A percentile compares a stretch with the other conserved stretches of the same genome.
Evolutionary conservation across 164 flowering plant species (phyloP).

Genomic region (Stephania japonica): DNA sequence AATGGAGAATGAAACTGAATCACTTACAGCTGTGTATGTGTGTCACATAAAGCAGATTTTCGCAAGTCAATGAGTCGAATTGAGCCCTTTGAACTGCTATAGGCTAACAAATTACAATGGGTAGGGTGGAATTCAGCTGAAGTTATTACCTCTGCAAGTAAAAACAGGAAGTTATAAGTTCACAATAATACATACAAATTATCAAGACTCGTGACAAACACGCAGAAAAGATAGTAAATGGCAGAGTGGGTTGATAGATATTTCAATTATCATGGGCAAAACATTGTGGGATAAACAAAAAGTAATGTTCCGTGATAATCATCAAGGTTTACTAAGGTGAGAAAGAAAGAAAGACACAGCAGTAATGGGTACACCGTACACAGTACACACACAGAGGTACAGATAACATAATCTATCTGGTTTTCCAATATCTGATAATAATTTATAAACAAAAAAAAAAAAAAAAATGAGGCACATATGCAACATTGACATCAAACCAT

Average conservation of each 20-base stretch:
- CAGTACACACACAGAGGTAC: too few species aligned
- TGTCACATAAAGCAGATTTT: slow-evolving; percentile 89
- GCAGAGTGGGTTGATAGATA: not conserved
- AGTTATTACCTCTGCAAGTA: slow-evolving; percentile 87
- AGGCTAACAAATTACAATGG: slow-evolving; percentile 86
- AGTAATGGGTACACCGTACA: too few species aligned
- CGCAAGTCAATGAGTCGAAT: slow-evolving; percentile 94
- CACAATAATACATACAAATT: not conserved
- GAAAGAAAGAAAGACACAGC: not conserved
- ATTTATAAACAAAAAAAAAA: too few species aligned
- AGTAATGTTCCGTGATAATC: not conserved
- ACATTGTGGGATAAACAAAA: not conserved
- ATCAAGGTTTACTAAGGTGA: not conserved
- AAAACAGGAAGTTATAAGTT: not conserved
- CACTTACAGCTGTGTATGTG: slow-evolving; percentile 86
- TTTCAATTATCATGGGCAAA: not conserved
- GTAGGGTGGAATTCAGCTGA: slow-evolving; percentile 96
- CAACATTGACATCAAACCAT: too few species aligned
- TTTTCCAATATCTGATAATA: too few species aligned
- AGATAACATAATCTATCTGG: too few species aligned
- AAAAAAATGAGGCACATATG: too few species aligned
- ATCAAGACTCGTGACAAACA: not conserved
- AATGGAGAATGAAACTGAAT: not conserved
- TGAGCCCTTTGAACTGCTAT: slow-evolving; percentile 97
- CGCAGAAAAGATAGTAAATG: not conserved